Evolutionary conservation across 805 yeast genomes (phyloP).

Genomic region (Yarrowia sp.): DNA sequence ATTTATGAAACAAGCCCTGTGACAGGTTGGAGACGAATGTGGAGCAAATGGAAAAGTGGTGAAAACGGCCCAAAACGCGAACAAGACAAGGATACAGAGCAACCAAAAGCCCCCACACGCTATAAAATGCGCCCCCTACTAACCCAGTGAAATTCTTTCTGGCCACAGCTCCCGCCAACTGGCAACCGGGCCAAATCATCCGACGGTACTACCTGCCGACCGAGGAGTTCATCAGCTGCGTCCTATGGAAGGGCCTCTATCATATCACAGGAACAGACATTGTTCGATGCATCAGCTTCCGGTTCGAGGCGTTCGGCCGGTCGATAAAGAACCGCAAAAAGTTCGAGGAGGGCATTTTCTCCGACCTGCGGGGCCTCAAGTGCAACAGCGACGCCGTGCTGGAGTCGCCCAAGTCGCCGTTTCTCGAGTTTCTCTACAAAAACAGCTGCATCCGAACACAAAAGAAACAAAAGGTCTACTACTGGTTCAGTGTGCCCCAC

Average conservation of each 20-base stretch:
- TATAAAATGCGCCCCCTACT: too few species aligned
- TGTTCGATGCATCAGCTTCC: slow-evolving; percentile 86
- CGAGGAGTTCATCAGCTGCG: slow-evolving; percentile 94
- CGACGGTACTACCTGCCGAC: slow-evolving; percentile 83
- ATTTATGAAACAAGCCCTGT: slow-evolving; percentile 1
- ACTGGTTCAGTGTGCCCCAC: slow-evolving; percentile 96
- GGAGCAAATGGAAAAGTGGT: too few species aligned
- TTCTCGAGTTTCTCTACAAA: slow-evolving; percentile 81
- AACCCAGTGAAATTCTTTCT: slow-evolving; percentile 67
- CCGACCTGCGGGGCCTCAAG: slow-evolving; percentile 85
- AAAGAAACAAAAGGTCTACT: slow-evolving; percentile 95
- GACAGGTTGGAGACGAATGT: background rate
- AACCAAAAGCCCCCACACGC: too few species aligned
- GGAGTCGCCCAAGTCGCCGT: slow-evolving; percentile 85
- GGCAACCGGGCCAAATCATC: slow-evolving; percentile 88
- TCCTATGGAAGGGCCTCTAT: slow-evolving; percentile 87
- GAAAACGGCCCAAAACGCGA: too few species aligned
- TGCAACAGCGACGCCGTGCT: slow-evolving; percentile 81
- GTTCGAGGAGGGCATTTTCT: slow-evolving; percentile 95
- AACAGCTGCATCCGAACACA: slow-evolving; percentile 91
- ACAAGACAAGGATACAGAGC: too few species aligned
- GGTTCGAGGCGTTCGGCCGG: slow-evolving; percentile 90
- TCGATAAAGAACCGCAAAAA: slow-evolving; percentile 84
- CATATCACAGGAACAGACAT: slow-evolving; percentile 96
- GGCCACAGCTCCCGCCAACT: slow-evolving; percentile 92